These are phyloP conservation scores for Quercus parvula DNA, from an alignment of 306 rosid species.

Conservation along the genomic window DNA sequence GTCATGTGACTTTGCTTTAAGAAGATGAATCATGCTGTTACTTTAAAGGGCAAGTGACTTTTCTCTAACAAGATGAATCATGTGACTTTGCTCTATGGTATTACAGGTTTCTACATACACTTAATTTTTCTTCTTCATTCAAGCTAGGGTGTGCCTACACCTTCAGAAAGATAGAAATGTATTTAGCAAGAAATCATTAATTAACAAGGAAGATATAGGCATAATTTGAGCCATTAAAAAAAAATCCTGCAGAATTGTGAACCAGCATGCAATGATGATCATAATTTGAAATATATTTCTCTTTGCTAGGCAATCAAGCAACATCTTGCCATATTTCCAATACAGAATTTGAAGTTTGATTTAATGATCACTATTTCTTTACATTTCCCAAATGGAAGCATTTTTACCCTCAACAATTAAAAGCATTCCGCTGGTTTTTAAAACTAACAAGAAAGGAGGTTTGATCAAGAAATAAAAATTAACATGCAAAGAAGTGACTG, in stretches of 20 bases:
- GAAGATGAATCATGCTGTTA: too few species aligned
- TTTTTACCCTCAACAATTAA: not conserved
- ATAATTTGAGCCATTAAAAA: not conserved
- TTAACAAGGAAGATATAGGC: not conserved
- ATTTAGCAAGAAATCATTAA: not conserved
- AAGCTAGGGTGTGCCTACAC: slow-evolving; percentile 1
- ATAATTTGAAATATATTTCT: not conserved
- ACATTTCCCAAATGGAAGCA: not conserved
- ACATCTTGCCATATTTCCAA: not conserved
- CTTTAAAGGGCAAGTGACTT: too few species aligned
- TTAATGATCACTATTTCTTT: not conserved
- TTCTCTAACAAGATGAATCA: too few species aligned
- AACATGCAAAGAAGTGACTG: not conserved
- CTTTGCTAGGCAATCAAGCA: not conserved
- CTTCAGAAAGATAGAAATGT: slow-evolving; percentile 29
- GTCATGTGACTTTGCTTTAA: too few species aligned
- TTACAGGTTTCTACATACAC: too few species aligned
- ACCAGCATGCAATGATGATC: not conserved
- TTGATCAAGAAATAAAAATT: not conserved
- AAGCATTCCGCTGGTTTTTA: not conserved
- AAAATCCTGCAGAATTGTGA: not conserved
- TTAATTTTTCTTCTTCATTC: too few species aligned
- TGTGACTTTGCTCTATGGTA: too few species aligned
- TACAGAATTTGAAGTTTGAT: not conserved
- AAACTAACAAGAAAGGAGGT: not conserved